Conservation (phyloP, 1,139 yeast genomes). For the Blastobotrys raffinosifermentans region DNA sequence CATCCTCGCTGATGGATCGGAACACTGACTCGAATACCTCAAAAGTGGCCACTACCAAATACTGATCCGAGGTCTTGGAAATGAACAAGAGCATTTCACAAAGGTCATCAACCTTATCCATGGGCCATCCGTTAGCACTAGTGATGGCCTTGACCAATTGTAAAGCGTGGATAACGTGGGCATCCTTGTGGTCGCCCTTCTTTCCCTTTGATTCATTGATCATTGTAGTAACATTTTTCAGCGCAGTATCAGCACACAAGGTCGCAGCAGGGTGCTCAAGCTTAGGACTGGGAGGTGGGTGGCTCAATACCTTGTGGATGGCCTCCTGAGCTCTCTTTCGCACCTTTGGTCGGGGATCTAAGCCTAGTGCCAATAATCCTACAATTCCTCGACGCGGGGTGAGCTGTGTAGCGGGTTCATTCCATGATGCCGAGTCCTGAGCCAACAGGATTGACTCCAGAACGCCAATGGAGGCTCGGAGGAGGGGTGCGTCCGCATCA, state of each 20-base stretch:
- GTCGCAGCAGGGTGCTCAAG: slow-evolving; percentile 71
- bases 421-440: slow-evolving; percentile 80
- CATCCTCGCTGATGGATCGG: slow-evolving; percentile 61
- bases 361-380: slow-evolving; percentile 71
- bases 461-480: slow-evolving; percentile 80
- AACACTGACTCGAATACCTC: slow-evolving; percentile 81
- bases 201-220: slow-evolving; percentile 39
- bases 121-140: slow-evolving; percentile 77
- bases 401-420: slow-evolving; percentile 39
- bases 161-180: slow-evolving; percentile 66
- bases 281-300: slow-evolving; percentile 79
- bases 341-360: slow-evolving; percentile 92
- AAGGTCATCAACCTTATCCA: slow-evolving; percentile 57
- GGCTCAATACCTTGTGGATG: slow-evolving; percentile 50
- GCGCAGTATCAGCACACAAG: slow-evolving; percentile 62
- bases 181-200: slow-evolving; percentile 19
- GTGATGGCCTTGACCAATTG: slow-evolving; percentile 69
- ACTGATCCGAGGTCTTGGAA: slow-evolving; percentile 81
- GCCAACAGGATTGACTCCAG: slow-evolving; percentile 73
- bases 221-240: slow-evolving; percentile 45
- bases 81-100: slow-evolving; percentile 72
- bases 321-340: slow-evolving; percentile 95
- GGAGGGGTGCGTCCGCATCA: slow-evolving; percentile 75
- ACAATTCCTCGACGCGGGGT: slow-evolving; percentile 79
- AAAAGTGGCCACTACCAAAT: slow-evolving; percentile 72